Conservation (phyloP, 2,329 filamentous ascomycete species). For the Grosmannia huntii region DNA sequence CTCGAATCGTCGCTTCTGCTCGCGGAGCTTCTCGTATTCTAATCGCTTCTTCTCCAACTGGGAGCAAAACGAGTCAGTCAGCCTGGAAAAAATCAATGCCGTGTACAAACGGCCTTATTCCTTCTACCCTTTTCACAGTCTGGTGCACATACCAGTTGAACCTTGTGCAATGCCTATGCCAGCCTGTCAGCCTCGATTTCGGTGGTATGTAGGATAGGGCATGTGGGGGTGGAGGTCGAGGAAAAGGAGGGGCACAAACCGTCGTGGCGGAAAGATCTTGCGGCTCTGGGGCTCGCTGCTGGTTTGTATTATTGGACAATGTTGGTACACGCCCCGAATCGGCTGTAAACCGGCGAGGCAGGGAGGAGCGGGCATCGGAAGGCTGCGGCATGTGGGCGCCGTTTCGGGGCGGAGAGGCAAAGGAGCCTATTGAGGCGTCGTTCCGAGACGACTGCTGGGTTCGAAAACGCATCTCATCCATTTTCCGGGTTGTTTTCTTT, state of each 20-base stretch:
- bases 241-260: constrained; percentile 12
- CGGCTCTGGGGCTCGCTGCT: constrained; percentile 33
- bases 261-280: constrained; percentile 34
- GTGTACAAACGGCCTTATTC: not conserved
- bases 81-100: not conserved
- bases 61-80: not conserved
- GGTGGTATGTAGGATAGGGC: not conserved
- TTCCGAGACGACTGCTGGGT: constrained; percentile 65
- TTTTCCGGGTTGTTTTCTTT: constrained; percentile 17
- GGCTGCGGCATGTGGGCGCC: constrained; percentile 48
- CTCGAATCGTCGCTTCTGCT: constrained; percentile 82
- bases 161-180: constrained; percentile 52
- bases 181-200: not conserved
- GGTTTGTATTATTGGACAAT: constrained; percentile 45
- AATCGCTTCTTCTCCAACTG: constrained; percentile 89
- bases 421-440: constrained; percentile 61
- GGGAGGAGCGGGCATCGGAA: constrained; percentile 57
- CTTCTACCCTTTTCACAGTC: not conserved
- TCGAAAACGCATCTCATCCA: constrained; percentile 71
- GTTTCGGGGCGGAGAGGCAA: constrained; percentile 63
- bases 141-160: constrained; percentile 55
- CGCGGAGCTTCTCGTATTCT: constrained; percentile 81
- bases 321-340: constrained; percentile 76
- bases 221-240: not conserved
- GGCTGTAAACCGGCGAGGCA: constrained; percentile 89